Base-by-base conservation (phyloP, 768 basidiomycete genomes). In the Xanthoconium stramineum region DNA sequence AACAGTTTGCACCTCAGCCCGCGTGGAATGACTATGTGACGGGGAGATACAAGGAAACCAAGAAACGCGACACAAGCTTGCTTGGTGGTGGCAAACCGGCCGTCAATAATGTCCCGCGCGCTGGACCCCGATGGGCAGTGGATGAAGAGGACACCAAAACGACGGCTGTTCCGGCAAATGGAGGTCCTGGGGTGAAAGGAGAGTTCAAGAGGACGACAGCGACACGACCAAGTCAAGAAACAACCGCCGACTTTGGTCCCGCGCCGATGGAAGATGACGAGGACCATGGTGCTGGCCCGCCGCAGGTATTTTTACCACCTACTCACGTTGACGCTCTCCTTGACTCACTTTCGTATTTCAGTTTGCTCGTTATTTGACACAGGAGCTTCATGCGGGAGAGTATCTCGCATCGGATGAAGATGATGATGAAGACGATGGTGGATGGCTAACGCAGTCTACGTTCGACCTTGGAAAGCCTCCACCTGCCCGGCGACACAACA, bases 21-120 rank as follows among this genome's bases (percentile, higher is more conserved):
- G 83, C 85, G 45, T 99, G 97, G 97, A 87, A 93, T 53, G 82
- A 88, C 37, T 99, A 94, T 61, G 92, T 98, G 39, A 83, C 80
- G 3, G 91, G 91, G 6, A 76, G 91, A 36, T 92, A 94, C 63
- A 80, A 83, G 37, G 94, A 97, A 70, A 91, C 93, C 11, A 93
- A 93, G 75, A 82, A 81, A 59, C 84, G 85, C 39, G 94, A 98
- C 65, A 81, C 78, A 14, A 82, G 82, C 59, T 78, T 89, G 10
- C 80, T 98, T 15, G 95, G 94, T 4, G 96, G 94, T 17, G 91
- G 91, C 7, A 91, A 89, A 69, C 90, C 91, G 6, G 77, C 81
- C 0, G 69, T 89, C 28, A 69, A 68, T 11, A 70, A 75, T 29
- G 64, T 55, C 40, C 70, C 71, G 8, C 49, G 59, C 60, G 32